Conservation (phyloP, 208 protist species). For the Crithidia bombi region DNA sequence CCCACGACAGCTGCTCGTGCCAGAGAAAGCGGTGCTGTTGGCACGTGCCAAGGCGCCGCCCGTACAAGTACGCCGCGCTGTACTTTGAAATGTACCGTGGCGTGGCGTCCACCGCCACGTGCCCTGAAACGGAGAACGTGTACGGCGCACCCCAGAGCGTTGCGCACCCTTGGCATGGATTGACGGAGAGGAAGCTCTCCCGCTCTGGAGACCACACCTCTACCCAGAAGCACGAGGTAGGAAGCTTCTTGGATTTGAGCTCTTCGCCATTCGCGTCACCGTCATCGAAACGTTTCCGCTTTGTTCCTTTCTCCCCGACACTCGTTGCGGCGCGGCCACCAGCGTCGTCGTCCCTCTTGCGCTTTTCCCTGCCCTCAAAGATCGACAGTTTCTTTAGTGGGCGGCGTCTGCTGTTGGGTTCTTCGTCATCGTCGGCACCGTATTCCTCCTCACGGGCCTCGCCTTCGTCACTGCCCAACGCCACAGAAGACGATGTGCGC, state of each 20-base stretch:
- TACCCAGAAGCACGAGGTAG: conserved; percentile 84
- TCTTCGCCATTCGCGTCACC: conserved; percentile 20
- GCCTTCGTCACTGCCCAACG: conserved; percentile 7
- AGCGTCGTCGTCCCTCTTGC: conserved; percentile 6
- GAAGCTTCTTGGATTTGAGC: conserved; percentile 55
- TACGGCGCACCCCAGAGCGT: conserved; percentile 88
- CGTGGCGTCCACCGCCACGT: conserved; percentile 75
- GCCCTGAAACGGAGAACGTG: conserved; percentile 75
- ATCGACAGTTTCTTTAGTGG: conserved; percentile 39
- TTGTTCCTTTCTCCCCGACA: conserved; percentile 1
- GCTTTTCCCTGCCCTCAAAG: conserved; percentile 34
- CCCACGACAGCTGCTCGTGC: conserved; percentile 71
- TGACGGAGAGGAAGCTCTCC: conserved; percentile 83
- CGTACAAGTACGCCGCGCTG: conserved; percentile 63
- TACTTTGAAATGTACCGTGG: conserved; percentile 87
- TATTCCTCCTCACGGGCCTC: conserved; percentile 8
- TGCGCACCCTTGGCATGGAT: conserved; percentile 71
- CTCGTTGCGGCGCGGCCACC: background rate
- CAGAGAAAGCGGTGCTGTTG: conserved; percentile 79
- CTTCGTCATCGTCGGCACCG: conserved; percentile 8
- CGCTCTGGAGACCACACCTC: conserved; percentile 88
- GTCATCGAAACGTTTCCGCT: conserved; percentile 9
- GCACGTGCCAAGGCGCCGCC: conserved; percentile 60
- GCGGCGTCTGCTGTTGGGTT: background rate
- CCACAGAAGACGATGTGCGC: background rate